Percentiles rank a stretch among this genome's conserved stretches.
These are phyloP conservation scores for Entomortierella parvispora DNA, from an alignment of 192 early-diverging fungal genomes.

Conservation along the genomic window DNA sequence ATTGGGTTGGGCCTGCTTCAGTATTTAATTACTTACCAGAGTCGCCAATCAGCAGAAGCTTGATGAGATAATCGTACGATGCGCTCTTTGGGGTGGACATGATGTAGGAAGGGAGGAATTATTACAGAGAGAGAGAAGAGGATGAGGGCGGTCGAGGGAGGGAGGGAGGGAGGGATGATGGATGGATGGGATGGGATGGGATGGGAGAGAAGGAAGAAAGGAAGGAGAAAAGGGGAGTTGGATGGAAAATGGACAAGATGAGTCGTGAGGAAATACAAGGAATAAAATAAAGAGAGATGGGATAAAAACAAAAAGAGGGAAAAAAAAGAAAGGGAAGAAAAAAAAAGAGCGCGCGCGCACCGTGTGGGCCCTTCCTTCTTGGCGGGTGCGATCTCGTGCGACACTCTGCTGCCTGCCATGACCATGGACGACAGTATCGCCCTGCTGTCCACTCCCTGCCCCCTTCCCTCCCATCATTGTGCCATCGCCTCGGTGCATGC, in stretches of 20 bases:
- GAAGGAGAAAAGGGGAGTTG: neutral
- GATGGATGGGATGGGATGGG: too few species aligned
- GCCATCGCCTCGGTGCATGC: too few species aligned
- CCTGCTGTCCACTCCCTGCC: too few species aligned
- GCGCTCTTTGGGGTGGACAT: slow-evolving; percentile 90
- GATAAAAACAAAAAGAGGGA: neutral
- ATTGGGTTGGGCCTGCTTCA: too few species aligned
- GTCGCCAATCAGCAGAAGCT: slow-evolving; percentile 97
- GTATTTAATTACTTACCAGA: slow-evolving; percentile 75
- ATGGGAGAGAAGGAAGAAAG: neutral
- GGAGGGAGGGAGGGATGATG: neutral
- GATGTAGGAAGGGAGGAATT: neutral
- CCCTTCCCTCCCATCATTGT: too few species aligned
- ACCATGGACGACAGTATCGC: too few species aligned
- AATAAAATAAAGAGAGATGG: neutral
- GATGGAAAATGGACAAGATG: too few species aligned
- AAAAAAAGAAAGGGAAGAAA: neutral
- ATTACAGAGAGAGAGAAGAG: neutral
- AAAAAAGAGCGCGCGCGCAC: neutral
- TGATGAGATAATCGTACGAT: slow-evolving; percentile 99
- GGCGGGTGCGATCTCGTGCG: too few species aligned
- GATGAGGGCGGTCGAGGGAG: neutral
- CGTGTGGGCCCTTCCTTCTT: too few species aligned
- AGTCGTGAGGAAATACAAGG: neutral
- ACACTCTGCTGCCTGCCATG: too few species aligned